Conservation (phyloP, 208 protist genomes). For the Wallacemonas collosoma region DNA sequence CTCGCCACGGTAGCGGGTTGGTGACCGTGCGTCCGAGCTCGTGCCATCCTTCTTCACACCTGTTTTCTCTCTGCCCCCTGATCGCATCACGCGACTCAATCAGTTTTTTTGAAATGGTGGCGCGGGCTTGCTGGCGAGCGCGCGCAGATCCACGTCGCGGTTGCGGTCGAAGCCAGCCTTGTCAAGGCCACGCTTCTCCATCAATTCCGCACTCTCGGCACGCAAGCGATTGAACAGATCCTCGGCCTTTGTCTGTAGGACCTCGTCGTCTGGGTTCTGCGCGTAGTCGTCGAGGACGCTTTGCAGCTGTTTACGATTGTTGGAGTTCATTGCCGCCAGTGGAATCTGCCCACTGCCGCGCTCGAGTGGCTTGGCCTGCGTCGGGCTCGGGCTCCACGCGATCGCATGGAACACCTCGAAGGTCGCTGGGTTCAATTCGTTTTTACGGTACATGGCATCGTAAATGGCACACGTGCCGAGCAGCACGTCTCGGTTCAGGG, state of each 20-base stretch:
- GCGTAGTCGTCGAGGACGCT: conserved; percentile 80
- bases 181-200: conserved; percentile 64
- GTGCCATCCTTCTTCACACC: too few species aligned
- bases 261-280: conserved; percentile 77
- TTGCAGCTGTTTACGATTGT: conserved; percentile 71
- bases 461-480: conserved; percentile 77
- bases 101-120: conserved; percentile 69
- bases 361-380: conserved; percentile 81
- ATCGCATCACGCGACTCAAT: neutral
- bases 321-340: conserved; percentile 70
- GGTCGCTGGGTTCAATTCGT: conserved; percentile 84
- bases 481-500: conserved; percentile 73
- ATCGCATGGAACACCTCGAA: conserved; percentile 93
- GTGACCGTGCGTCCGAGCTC: too few species aligned
- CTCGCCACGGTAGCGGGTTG: too few species aligned
- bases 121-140: conserved; percentile 62
- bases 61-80: too few species aligned
- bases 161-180: conserved; percentile 54
- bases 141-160: conserved; percentile 51
- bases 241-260: conserved; percentile 67
- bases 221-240: conserved; percentile 72
- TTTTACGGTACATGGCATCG: conserved; percentile 87
- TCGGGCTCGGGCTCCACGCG: conserved; percentile 87
- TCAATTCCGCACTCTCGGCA: conserved; percentile 70
- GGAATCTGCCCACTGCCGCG: conserved; percentile 79